Evolutionary conservation across 179 eudicot species (phyloP).

Genomic region (Spergularia azorica): DNA sequence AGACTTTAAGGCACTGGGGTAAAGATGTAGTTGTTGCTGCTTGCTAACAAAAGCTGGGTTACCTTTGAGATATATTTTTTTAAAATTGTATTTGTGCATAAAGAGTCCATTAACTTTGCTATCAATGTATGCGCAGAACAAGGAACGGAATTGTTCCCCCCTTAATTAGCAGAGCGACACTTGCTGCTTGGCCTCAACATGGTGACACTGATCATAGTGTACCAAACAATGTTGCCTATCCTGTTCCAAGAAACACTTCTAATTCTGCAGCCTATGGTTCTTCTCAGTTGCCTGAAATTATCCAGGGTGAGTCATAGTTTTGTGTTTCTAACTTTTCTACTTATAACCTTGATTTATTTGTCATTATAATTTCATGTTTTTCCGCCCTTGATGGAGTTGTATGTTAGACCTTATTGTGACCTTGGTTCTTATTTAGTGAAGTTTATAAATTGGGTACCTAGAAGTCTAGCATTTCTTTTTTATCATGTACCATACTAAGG

Average conservation of each 20-base stretch:
- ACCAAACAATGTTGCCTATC: constrained; percentile 22
- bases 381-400: constrained; percentile 1
- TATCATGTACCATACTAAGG: not conserved
- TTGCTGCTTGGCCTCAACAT: constrained; percentile 79
- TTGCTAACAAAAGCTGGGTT: constrained; percentile 8
- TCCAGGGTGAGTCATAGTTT: constrained; percentile 48
- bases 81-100: not conserved
- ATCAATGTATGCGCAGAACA: constrained; percentile 31
- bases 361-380: not conserved
- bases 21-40: too few species aligned
- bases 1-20: too few species aligned
- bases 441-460: not conserved
- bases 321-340: not conserved
- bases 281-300: constrained; percentile 33
- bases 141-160: constrained; percentile 65
- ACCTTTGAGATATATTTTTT: not conserved
- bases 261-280: constrained; percentile 32
- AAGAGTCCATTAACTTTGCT: not conserved
- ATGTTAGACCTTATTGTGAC: not conserved
- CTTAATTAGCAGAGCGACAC: constrained; percentile 72
- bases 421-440: too few species aligned
- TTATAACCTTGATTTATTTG: not conserved
- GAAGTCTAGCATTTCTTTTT: not conserved
- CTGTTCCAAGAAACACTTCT: constrained; percentile 30
- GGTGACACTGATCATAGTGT: constrained; percentile 21